Base-by-base conservation (phyloP, 176 grass and related monocot genomes). In the Aegilops bicornis region DNA sequence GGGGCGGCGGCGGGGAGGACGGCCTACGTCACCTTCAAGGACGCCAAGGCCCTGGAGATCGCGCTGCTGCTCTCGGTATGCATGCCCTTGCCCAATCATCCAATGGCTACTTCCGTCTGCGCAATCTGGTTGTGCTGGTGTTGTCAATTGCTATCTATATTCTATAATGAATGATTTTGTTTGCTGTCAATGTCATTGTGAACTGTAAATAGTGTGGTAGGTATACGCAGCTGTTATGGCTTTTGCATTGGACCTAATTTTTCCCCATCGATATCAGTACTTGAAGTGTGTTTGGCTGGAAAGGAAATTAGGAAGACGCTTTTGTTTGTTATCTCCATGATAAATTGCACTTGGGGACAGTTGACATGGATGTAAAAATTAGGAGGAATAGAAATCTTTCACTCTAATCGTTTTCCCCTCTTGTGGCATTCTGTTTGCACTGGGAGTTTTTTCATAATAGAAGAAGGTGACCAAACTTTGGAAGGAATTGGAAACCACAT, bases 1-100 rank as follows among this genome's bases (percentile, higher is more conserved):
- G 88, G 90, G 24, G 85, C 73, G 63, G 83, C 83, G 22, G 78
- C 52, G 13, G 85, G 91, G 83, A 93, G 93, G 85, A 88, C 88
- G 70, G 95, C 93, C 6, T 95, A 90, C 69, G 95, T 98, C 74
- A 95, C 91, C 47, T 98, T 98, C 90, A 98, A 93, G 86, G 95
- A 98, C 60, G 81, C 95, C 72, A 90, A 82, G 81, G 95, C 95
- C 2, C 95, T 98, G 20, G 95, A 98, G 78, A 98, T 98, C 81
- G 93, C 95, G 43, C 84, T 98, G 45, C 87, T 95, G 40, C 89
- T 98, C 10, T 98, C 95, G 93, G 89, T 98, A 95, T 64, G 89
- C 89, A 95, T 40, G 84, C 8, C 30, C 17, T 43, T 20, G 17
- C 50, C 1, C 50, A 52, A 52, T 83, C 20, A 52, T 83, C 20